phyloP scores from a whole-genome alignment of 2,329 filamentous ascomycete species.

The Fusarium metavorans region DNA sequence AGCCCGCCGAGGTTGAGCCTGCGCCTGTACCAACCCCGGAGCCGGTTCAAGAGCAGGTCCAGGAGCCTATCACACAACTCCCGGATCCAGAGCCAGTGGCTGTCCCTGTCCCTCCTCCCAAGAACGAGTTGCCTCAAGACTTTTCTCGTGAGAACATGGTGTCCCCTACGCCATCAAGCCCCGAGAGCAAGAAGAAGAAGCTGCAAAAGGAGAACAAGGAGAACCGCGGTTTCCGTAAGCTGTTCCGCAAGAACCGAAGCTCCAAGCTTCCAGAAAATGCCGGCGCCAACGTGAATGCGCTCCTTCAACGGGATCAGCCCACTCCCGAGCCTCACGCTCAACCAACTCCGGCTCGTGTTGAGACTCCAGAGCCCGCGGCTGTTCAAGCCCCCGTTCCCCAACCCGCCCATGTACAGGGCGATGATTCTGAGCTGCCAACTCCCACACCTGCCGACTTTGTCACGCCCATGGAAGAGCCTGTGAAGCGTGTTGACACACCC shows the following conservation, averaged over 20 bases:
- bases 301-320: conserved; percentile 58
- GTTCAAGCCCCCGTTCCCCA: conserved; percentile 21
- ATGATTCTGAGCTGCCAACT: conserved; percentile 28
- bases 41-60: conserved; percentile 16
- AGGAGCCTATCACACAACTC: conserved; percentile 1
- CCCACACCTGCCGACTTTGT: conserved; percentile 37
- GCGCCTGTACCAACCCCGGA: conserved; percentile 10
- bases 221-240: conserved; percentile 69
- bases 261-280: conserved; percentile 69
- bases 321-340: conserved; percentile 37
- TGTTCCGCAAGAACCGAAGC: conserved; percentile 73
- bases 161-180: conserved; percentile 51
- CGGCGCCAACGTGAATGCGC: conserved; percentile 62
- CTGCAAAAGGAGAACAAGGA: conserved; percentile 66
- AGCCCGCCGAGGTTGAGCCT: conserved; percentile 8
- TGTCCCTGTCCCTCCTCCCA: conserved; percentile 42
- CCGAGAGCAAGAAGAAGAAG: conserved; percentile 62
- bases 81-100: conserved; percentile 16
- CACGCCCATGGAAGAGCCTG: conserved; percentile 40
- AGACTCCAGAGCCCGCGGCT: conserved; percentile 44
- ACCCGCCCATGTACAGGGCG: conserved; percentile 8
- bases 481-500: conserved; percentile 34
- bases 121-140: conserved; percentile 40
- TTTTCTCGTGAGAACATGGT: conserved; percentile 36
- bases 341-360: conserved; percentile 32